Evolutionary conservation across 2,329 filamentous ascomycete genomes (phyloP).

Genomic region (Penicillium verrucosum): DNA sequence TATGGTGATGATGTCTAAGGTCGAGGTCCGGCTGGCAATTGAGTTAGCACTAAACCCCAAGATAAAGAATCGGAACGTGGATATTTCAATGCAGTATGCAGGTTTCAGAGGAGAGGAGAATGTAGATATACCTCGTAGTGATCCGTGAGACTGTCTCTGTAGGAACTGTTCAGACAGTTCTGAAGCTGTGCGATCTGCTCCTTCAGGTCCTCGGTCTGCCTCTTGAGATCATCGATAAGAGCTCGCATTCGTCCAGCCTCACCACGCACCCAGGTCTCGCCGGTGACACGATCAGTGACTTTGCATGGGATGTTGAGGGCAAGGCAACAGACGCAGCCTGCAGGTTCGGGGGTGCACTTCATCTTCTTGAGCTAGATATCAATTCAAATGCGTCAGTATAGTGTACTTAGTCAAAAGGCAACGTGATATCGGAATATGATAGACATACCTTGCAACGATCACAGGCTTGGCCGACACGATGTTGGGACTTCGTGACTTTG

Average conservation of each 20-base stretch:
- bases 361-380: conserved; percentile 20
- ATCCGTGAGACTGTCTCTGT: not conserved
- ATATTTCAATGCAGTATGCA: not conserved
- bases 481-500: conserved; percentile 13
- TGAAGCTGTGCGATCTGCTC: not conserved
- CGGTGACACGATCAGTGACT: conserved; percentile 26
- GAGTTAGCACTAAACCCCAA: not conserved
- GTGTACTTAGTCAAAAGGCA: too few species aligned
- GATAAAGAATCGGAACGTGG: not conserved
- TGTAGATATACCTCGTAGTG: not conserved
- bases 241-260: conserved; percentile 10
- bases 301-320: conserved; percentile 14
- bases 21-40: not conserved
- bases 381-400: not conserved
- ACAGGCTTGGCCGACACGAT: conserved; percentile 26
- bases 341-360: conserved; percentile 21
- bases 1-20: not conserved
- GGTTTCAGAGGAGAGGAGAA: not conserved
- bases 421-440: not conserved
- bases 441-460: conserved; percentile 30
- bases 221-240: conserved; percentile 12
- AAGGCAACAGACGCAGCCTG: conserved; percentile 21
- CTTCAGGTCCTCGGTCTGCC: conserved; percentile 3
- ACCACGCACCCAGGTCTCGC: conserved; percentile 21
- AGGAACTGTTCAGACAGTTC: not conserved